A percentile compares a stretch with the other conserved stretches of the same genome.
Evolutionary conservation across 2,329 filamentous ascomycete genomes (phyloP).

Genomic region (Aspergillus brunneoviolaceus): DNA sequence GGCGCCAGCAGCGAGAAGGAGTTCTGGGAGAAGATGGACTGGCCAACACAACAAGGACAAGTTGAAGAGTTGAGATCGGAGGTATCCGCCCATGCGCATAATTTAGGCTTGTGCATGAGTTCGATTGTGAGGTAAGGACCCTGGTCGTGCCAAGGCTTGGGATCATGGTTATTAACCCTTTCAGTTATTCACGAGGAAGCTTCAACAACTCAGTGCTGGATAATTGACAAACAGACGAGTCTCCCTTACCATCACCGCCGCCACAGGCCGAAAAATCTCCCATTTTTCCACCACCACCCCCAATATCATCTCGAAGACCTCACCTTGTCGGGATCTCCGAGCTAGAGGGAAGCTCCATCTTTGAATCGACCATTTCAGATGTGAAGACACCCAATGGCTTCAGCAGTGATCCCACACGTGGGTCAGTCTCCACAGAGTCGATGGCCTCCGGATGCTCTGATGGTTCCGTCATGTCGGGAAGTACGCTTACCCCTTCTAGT

Average conservation of each 20-base stretch:
- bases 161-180: background rate
- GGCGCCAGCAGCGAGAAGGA: conserved; percentile 23
- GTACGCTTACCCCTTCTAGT: conserved; percentile 10
- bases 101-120: conserved; percentile 31
- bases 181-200: conserved; percentile 24
- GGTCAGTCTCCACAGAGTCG: conserved; percentile 23
- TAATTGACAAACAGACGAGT: conserved; percentile 23
- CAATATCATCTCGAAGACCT: background rate
- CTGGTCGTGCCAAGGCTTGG: background rate
- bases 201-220: conserved; percentile 24
- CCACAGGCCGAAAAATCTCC: background rate
- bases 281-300: background rate
- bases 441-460: conserved; percentile 18
- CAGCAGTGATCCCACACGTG: conserved; percentile 1
- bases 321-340: background rate
- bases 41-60: conserved; percentile 26
- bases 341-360: background rate
- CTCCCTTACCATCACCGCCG: background rate
- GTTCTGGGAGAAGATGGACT: conserved; percentile 32
- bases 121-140: conserved; percentile 27
- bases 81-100: conserved; percentile 30
- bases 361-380: background rate
- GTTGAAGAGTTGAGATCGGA: conserved; percentile 30
- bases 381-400: background rate
- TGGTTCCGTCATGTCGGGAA: conserved; percentile 14